phyloP scores from a whole-genome alignment of 1,284 basidiomycete species.

The Ustilago nuda region DNA sequence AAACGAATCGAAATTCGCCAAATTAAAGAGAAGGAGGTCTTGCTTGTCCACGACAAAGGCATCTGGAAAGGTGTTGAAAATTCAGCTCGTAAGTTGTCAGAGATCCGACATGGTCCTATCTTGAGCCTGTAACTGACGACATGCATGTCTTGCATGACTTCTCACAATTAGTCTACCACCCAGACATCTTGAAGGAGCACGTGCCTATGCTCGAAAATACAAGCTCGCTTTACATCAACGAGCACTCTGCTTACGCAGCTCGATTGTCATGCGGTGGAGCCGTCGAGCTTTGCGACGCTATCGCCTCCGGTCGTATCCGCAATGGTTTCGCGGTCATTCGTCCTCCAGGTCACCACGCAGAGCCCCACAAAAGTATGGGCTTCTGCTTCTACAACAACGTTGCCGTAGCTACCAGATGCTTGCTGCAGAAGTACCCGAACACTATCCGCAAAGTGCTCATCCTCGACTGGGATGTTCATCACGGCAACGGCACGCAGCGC shows the following conservation, averaged over 20 bases:
- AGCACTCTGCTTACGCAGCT: constrained; percentile 84
- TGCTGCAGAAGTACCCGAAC: constrained; percentile 75
- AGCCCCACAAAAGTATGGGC: constrained; percentile 97
- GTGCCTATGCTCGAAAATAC: constrained; percentile 79
- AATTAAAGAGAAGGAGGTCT: constrained; percentile 81
- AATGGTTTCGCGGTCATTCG: constrained; percentile 95
- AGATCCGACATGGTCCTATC: not conserved
- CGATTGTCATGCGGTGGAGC: constrained; percentile 92
- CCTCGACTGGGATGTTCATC: constrained; percentile 98
- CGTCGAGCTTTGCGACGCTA: constrained; percentile 87
- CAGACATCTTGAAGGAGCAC: constrained; percentile 71
- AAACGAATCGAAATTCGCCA: constrained; percentile 80
- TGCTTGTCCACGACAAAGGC: constrained; percentile 87
- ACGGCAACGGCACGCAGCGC: constrained; percentile 96
- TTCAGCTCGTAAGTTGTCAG: constrained; percentile 76
- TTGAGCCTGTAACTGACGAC: not conserved
- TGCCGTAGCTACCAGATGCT: constrained; percentile 79
- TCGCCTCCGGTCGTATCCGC: constrained; percentile 82
- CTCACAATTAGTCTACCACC: constrained; percentile 8
- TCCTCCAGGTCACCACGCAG: constrained; percentile 97
- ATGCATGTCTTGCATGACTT: not conserved
- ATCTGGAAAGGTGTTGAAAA: constrained; percentile 90
- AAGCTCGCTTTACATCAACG: constrained; percentile 88
- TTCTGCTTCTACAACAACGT: constrained; percentile 99
- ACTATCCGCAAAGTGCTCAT: constrained; percentile 79